Base-by-base conservation (phyloP, 305 asterid species). In the Andrographis paniculata region DNA sequence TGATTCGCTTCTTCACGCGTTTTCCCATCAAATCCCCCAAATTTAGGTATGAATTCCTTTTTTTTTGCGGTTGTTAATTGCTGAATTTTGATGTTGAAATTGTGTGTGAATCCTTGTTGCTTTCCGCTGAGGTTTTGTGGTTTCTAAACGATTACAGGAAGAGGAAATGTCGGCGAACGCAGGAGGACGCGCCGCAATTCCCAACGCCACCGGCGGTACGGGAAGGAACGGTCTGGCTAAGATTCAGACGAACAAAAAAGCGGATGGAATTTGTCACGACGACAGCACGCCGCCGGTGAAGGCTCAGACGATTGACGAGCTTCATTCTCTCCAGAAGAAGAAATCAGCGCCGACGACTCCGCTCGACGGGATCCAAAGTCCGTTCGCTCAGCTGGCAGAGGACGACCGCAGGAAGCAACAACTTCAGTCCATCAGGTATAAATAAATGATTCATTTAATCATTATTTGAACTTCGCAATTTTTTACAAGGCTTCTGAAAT, bases 291-390 rank as follows among this genome's bases (percentile, higher is more conserved):
- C 76, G 23, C 78, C 93, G 38, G 78, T 82, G 65, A 82, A 66
- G 55, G 93, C 87, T 23, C 77, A 76, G 66, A 82, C 82, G 14
- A 54, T 82, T 3, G 88, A 78, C 19, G 88, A 82, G 36, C 78
- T 82, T 59, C 93, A 76, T 63, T 82, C 93, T 7, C 78, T 82
- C 10, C 93, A 82, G 82, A 76, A 45, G 70, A 82, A 82, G 71
- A 82, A 56, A 51, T 78, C 93, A 5, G 82, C 84, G 4, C 88
- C 93, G 13, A 68, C 85, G 0, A 78, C 93, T 9, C 93, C 93
- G 0, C 1, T 53, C 18, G 70, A 59, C 6, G 76, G 71, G 36
- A 45, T 58, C 37, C 70, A 61, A 42, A 59, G 64, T 6, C 68
- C 72, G 11, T 72, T 77, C 37, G 65, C 68, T 16, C 56, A 53